Evolutionary conservation across 2,329 filamentous ascomycete species (phyloP).

Genomic region (Pyricularia sp.): DNA sequence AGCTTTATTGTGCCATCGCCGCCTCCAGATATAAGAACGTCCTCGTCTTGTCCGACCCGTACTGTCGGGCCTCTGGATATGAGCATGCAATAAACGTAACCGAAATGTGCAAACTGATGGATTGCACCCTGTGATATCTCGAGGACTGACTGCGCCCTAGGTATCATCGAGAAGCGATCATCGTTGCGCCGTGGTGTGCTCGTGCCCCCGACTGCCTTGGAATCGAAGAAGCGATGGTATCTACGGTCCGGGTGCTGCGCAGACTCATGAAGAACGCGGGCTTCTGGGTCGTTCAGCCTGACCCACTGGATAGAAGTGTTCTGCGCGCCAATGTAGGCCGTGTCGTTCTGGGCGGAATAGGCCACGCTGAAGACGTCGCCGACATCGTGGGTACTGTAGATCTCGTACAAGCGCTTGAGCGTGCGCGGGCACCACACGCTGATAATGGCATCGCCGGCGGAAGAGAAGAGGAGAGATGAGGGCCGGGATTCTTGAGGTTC

Average conservation of each 20-base stretch:
- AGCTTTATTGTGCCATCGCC: conserved; percentile 92
- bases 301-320: conserved; percentile 96
- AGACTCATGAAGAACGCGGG: conserved; percentile 50
- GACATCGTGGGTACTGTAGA: conserved; percentile 89
- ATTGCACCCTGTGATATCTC: conserved; percentile 78
- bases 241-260: conserved; percentile 65
- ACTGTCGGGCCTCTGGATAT: conserved; percentile 61
- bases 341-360: conserved; percentile 71
- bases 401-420: conserved; percentile 71
- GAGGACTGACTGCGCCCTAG: conserved; percentile 46
- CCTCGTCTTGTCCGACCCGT: conserved; percentile 61
- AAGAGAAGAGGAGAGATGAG: conserved; percentile 66
- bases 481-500: not conserved
- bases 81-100: conserved; percentile 95
- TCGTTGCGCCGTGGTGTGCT: conserved; percentile 65
- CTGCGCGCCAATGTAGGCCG: conserved; percentile 84
- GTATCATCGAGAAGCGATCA: conserved; percentile 45
- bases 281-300: conserved; percentile 54
- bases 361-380: conserved; percentile 95
- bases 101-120: conserved; percentile 83
- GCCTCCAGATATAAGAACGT: conserved; percentile 81
- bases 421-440: conserved; percentile 83
- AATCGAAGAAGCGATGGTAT: conserved; percentile 89
- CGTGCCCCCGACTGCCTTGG: conserved; percentile 71
- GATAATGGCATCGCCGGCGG: conserved; percentile 84